These are phyloP conservation scores for Paecilomyces dactylethromorphus DNA, from an alignment of 2,329 filamentous ascomycete genomes.

Conservation along the genomic window DNA sequence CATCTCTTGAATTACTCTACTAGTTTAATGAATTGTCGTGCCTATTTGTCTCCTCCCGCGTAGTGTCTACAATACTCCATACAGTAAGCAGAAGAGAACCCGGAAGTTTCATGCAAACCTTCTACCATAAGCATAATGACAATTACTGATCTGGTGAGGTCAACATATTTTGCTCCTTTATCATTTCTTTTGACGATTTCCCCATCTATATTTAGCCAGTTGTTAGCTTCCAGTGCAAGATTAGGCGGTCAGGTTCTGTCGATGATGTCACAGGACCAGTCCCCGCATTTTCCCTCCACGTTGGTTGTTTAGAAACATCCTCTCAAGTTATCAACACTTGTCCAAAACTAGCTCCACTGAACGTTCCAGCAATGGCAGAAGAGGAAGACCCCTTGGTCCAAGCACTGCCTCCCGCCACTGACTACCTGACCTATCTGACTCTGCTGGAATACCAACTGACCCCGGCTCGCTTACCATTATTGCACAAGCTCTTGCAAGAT, in stretches of 20 bases:
- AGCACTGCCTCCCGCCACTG: constrained; percentile 55
- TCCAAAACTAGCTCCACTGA: neutral
- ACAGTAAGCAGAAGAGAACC: no score
- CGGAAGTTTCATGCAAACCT: no score
- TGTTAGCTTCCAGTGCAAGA: neutral
- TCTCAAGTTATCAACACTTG: neutral
- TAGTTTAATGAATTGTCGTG: no score
- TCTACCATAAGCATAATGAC: no score
- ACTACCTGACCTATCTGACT: constrained; percentile 61
- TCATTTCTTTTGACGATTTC: no score
- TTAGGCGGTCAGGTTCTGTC: constrained; percentile 6
- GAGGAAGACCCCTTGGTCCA: constrained; percentile 46
- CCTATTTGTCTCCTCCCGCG: no score
- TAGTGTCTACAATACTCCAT: no score
- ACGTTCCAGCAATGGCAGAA: constrained; percentile 16
- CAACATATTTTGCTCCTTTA: no score
- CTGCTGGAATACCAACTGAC: constrained; percentile 59
- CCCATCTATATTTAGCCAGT: neutral
- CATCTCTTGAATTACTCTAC: no score
- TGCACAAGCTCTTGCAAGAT: constrained; percentile 56
- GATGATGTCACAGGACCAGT: constrained; percentile 5
- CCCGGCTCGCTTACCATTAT: constrained; percentile 48
- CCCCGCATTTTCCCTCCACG: neutral
- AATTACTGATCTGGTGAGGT: no score
- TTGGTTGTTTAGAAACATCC: neutral